phyloP scores from a whole-genome alignment of 169 alveolate species.

The Plasmodium relictum region DNA sequence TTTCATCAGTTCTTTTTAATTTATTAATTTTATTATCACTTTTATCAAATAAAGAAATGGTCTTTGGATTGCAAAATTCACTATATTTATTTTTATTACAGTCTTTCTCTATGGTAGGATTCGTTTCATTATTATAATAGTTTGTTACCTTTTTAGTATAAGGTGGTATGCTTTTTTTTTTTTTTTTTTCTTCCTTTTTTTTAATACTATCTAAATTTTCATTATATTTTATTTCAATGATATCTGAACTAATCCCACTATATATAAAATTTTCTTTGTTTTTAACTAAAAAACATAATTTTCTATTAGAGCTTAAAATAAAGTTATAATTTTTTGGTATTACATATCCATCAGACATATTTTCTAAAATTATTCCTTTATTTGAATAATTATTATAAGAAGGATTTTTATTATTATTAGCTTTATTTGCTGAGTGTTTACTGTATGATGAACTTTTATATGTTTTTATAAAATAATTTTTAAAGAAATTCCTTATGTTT shows the following conservation, averaged over 20 bases:
- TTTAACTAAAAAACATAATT: slow-evolving; percentile 52
- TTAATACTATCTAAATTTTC: slow-evolving; percentile 10
- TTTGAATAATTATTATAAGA: neutral
- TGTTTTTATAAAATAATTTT: slow-evolving; percentile 36
- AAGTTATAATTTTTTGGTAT: slow-evolving; percentile 63
- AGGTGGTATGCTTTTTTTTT: neutral
- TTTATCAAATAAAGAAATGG: no score
- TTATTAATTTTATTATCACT: no score
- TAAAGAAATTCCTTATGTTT: slow-evolving; percentile 30
- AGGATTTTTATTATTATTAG: neutral
- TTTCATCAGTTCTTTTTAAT: no score
- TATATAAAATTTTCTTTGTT: slow-evolving; percentile 43
- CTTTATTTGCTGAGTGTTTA: neutral
- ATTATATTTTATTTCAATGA: slow-evolving; percentile 64
- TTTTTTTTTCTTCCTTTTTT: slow-evolving; percentile 24
- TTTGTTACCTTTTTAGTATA: no score
- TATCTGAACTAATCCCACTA: slow-evolving; percentile 54
- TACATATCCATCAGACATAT: slow-evolving; percentile 73
- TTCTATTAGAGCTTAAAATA: slow-evolving; percentile 54
- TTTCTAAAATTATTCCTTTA: slow-evolving; percentile 48
- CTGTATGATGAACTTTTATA: slow-evolving; percentile 2
- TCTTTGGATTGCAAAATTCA: no score
- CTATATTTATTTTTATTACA: neutral
- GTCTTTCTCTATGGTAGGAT: neutral
- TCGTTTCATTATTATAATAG: no score